Evolutionary conservation across 2,329 filamentous ascomycete genomes (phyloP).

Genomic region (Didymella exigua): DNA sequence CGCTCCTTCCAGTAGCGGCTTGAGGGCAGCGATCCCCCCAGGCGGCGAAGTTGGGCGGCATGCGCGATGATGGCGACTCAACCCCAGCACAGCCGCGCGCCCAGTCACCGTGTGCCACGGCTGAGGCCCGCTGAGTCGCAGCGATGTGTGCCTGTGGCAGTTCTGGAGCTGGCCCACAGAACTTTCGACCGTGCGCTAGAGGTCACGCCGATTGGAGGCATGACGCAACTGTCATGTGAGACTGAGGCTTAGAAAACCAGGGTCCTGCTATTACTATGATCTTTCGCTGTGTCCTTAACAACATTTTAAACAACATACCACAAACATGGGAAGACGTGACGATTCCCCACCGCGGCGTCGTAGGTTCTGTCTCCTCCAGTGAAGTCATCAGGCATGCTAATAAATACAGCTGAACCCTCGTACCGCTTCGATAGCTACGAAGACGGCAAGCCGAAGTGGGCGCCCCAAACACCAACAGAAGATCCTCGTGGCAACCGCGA

Average conservation of each 20-base stretch:
- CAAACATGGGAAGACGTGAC: constrained; percentile 30
- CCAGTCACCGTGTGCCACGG: constrained; percentile 17
- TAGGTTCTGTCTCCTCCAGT: neutral
- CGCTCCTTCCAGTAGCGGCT: constrained; percentile 1
- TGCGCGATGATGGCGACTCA: constrained; percentile 14
- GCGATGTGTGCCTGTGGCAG: constrained; percentile 1
- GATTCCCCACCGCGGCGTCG: constrained; percentile 29
- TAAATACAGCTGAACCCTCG: constrained; percentile 23
- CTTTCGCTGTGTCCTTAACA: neutral
- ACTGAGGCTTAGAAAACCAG: constrained; percentile 10
- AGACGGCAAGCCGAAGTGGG: constrained; percentile 36
- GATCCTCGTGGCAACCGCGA: constrained; percentile 30
- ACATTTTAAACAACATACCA: constrained; percentile 1
- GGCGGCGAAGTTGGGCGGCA: constrained; percentile 11
- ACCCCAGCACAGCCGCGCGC: constrained; percentile 3
- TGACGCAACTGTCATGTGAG: constrained; percentile 21
- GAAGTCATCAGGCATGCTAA: neutral
- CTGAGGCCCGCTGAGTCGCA: constrained; percentile 7
- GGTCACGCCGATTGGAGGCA: constrained; percentile 20
- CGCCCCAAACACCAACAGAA: constrained; percentile 25
- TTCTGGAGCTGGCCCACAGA: constrained; percentile 15
- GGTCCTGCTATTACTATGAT: constrained; percentile 14
- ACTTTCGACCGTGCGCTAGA: constrained; percentile 8
- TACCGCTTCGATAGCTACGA: constrained; percentile 39
- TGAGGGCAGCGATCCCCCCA: constrained; percentile 1